These are phyloP conservation scores for Colletotrichum nymphaeae DNA, from an alignment of 2,329 filamentous ascomycete genomes.

Conservation along the genomic window DNA sequence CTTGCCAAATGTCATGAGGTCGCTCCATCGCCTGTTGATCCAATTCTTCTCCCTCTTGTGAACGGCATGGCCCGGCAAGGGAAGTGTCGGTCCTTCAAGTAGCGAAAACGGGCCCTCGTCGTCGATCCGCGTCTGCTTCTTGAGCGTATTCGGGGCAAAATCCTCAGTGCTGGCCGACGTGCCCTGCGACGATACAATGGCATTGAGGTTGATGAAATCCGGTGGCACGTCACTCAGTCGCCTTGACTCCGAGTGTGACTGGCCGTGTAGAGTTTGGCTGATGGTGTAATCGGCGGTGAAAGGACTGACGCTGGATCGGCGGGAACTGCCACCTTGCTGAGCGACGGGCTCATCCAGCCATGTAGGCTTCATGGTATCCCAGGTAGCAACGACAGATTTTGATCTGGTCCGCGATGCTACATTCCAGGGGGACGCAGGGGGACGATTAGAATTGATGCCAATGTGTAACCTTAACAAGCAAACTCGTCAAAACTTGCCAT, in stretches of 20 bases:
- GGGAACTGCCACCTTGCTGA: constrained; percentile 14
- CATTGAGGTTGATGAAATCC: constrained; percentile 15
- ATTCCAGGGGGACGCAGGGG: neutral
- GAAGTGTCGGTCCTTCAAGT: neutral
- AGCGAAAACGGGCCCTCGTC: neutral
- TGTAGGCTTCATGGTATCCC: constrained; percentile 27
- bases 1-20: constrained; percentile 19
- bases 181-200: constrained; percentile 15
- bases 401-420: constrained; percentile 18
- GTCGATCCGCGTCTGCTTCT: neutral
- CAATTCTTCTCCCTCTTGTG: neutral
- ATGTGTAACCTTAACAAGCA: neutral
- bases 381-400: neutral
- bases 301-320: constrained; percentile 21
- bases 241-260: constrained; percentile 3
- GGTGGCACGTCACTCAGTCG: constrained; percentile 22
- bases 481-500: constrained; percentile 4
- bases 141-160: neutral
- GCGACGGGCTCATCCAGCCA: constrained; percentile 21
- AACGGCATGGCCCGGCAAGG: neutral
- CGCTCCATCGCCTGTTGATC: neutral
- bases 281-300: constrained; percentile 34
- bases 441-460: neutral
- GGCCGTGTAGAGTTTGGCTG: constrained; percentile 29
- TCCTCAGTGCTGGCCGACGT: constrained; percentile 13